Base-by-base conservation (phyloP, 2,329 filamentous ascomycete species). In the Trichoderma sp. region DNA sequence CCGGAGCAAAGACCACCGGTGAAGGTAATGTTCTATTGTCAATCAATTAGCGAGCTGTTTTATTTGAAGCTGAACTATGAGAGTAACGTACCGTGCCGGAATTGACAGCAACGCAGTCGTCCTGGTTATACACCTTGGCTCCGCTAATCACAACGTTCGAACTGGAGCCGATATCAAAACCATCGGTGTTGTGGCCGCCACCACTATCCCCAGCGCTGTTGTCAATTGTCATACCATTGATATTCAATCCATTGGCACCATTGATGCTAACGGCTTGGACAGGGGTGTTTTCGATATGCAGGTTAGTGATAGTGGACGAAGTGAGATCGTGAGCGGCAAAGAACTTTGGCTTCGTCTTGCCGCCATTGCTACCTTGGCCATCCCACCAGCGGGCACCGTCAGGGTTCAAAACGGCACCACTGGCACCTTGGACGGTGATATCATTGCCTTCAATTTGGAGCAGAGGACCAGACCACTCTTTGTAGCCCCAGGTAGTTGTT, bases 331-430 rank as follows among this genome's bases (percentile, higher is more conserved):
- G 81, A 55, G 84, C 85, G 43, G 79, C 81, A 79, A 88, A 87
- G 80, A 87, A 82, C 81, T 89, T 87, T 72, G 89, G 89, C 83
- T 91, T 91, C 29, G 78, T 86, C 79, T 84, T 84, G 75, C 88
- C 88, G 33, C 88, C 87, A 74, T 88, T 88, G 74, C 77, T 77
- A 43, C 89, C 89, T 77, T 88, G 73, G 64, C 83, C 81, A 73
- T 91, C 88, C 89, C 88, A 91, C 84, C 85, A 90, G 35, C 79
- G 76, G 11, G 63, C 27, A 4, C 63, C 63, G 5, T 58, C 53
- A 21, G 63, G 37, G 8, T 66, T 47, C 37, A 66, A 37, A 58
- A 58, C 37, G 5, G 63, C 53, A 19, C 63, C 63, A 16, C 63
- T 58, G 37, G 63, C 63, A 1, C 63, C 63, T 43, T 66, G 52